Conservation (phyloP, 1,284 basidiomycete genomes). For the Singerocomus inundabilis region DNA sequence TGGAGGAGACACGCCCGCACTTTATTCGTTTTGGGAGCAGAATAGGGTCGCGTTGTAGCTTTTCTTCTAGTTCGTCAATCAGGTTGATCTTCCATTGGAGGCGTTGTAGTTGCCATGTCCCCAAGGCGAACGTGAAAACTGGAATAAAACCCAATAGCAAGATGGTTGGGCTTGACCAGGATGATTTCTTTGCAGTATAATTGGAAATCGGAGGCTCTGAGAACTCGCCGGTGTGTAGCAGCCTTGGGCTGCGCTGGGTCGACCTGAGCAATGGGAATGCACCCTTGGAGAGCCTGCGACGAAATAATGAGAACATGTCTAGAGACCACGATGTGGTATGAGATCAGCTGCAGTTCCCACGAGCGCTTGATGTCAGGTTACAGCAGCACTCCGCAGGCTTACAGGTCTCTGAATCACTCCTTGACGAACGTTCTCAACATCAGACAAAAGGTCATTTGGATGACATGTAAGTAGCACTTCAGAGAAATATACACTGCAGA, state of each 20-base stretch:
- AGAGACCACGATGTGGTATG: not conserved
- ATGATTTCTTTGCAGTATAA: conserved; percentile 56
- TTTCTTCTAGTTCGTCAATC: conserved; percentile 93
- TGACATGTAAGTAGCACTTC: conserved; percentile 28
- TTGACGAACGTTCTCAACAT: conserved; percentile 1
- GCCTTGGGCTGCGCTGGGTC: conserved; percentile 4
- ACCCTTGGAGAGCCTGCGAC: conserved; percentile 8
- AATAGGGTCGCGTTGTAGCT: conserved; percentile 81
- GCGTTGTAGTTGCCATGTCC: conserved; percentile 90
- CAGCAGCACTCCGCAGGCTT: conserved; percentile 10
- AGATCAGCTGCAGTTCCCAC: conserved; percentile 22
- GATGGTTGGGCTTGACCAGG: conserved; percentile 71
- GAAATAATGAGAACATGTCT: conserved; percentile 20
- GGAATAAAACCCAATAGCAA: conserved; percentile 85
- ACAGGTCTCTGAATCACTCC: not conserved
- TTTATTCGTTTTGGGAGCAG: conserved; percentile 84
- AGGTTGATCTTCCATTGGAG: conserved; percentile 94
- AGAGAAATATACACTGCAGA: not conserved
- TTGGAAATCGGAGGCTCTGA: conserved; percentile 8
- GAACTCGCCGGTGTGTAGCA: conserved; percentile 16
- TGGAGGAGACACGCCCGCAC: conserved; percentile 47
- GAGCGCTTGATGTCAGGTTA: conserved; percentile 3
- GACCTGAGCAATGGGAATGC: conserved; percentile 6
- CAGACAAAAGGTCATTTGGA: conserved; percentile 6
- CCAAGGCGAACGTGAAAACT: conserved; percentile 87